Base-by-base conservation (phyloP, 2,329 filamentous ascomycete genomes). In the Knufia petricola region DNA sequence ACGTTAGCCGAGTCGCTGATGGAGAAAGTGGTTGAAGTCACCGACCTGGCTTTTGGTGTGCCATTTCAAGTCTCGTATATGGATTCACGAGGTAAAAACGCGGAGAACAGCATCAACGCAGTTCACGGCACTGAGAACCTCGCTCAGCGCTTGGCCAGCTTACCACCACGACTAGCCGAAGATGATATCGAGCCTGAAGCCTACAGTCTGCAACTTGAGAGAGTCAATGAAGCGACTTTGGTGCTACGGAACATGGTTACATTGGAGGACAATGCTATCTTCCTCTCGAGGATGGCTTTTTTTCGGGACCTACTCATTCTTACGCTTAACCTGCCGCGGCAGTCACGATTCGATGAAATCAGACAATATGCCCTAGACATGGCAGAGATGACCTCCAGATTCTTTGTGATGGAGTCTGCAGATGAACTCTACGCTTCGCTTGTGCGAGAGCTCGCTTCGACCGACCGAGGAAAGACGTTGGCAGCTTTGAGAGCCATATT, bases 181-280 rank as follows among this genome's bases (percentile, higher is more conserved):
- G 78, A 53, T 24, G 49, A 52, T 17, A n/a, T 57, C 12, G 52
- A 54, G 36, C 45, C 50, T 12, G 50, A 40, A 0, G 79, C 79
- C 24, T 75, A 81, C 4, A 86, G 85, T 56, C 81, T 88, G 54
- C 72, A 77, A 36, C 73, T 96, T 52, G 77, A 85, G 10, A 78
- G 87, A 55, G 76, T 94, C 53, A 90, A 84, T 20, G 89, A 96
- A 65, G 88, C 92, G 1, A 82, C 84, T 17, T 71, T 96, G 40
- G 89, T 94, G 15, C 74, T 96, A 37, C 81, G 92, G 45, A 98
- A 98, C 64, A 95, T 98, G 88, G 83, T 89, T n/a, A 85, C 94
- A 66, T 72, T 95, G 17, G 79, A 82, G 19, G 88, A 95, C 53
- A 98, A 98, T 61, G 90, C 90, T 0, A 69, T 76, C 20, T 92